Evolutionary conservation across 2,329 filamentous ascomycete genomes (phyloP).

Genomic region (Blastomyces percursus): DNA sequence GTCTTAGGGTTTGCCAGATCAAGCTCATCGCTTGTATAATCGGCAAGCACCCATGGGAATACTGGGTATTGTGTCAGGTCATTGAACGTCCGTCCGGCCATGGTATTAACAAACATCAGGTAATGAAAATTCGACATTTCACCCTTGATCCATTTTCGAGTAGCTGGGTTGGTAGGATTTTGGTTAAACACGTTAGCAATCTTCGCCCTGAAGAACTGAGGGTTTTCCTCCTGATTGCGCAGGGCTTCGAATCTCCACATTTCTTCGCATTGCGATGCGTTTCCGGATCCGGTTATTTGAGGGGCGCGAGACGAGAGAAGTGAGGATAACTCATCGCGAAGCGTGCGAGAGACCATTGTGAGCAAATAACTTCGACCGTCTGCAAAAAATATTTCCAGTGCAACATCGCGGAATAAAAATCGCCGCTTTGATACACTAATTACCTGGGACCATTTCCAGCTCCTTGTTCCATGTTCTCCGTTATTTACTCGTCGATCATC

Average conservation of each 20-base stretch:
- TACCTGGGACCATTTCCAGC: slow-evolving; percentile 90
- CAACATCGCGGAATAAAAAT: slow-evolving; percentile 90
- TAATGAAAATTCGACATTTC: slow-evolving; percentile 99
- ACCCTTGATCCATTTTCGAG: slow-evolving; percentile 80
- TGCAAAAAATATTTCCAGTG: slow-evolving; percentile 94
- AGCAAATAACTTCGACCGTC: slow-evolving; percentile 92
- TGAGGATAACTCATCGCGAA: slow-evolving; percentile 69
- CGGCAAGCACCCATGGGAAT: slow-evolving; percentile 92
- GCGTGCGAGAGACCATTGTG: slow-evolving; percentile 62
- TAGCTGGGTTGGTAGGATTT: slow-evolving; percentile 68
- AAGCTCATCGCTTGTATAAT: slow-evolving; percentile 88
- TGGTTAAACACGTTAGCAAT: slow-evolving; percentile 88
- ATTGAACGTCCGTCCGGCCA: slow-evolving; percentile 95
- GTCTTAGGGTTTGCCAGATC: slow-evolving; percentile 73
- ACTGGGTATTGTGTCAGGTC: slow-evolving; percentile 97
- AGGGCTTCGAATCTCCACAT: slow-evolving; percentile 84
- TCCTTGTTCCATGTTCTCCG: slow-evolving; percentile 68
- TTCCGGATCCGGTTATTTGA: slow-evolving; percentile 59
- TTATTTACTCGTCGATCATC: slow-evolving; percentile 43
- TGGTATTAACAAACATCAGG: slow-evolving; percentile 94
- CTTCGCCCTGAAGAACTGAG: slow-evolving; percentile 66
- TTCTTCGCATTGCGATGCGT: slow-evolving; percentile 69
- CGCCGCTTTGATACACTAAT: slow-evolving; percentile 92
- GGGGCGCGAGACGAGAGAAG: slow-evolving; percentile 70
- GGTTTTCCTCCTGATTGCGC: slow-evolving; percentile 52